phyloP scores from a whole-genome alignment of 208 protist genomes.

The Herpetomonas samuelpessoai region DNA sequence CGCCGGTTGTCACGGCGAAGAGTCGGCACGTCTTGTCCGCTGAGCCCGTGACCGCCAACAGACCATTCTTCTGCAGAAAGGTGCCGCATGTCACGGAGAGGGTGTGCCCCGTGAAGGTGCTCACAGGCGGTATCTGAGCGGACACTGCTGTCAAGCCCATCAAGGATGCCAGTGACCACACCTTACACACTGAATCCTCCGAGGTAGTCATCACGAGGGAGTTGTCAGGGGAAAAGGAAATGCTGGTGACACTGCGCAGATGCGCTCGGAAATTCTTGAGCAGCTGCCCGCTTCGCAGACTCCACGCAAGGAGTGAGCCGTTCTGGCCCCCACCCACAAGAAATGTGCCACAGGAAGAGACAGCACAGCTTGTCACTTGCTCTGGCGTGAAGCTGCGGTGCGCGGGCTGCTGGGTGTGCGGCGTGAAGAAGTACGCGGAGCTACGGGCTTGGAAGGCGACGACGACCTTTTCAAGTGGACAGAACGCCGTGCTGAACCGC shows the following conservation, averaged over 20 bases:
- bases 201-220: slow-evolving; percentile 71
- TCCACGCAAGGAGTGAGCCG: slow-evolving; percentile 77
- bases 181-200: slow-evolving; percentile 73
- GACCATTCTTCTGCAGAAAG: slow-evolving; percentile 43
- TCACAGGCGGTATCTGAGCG: slow-evolving; percentile 18
- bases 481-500: slow-evolving; percentile 42
- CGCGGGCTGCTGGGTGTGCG: slow-evolving; percentile 62
- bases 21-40: slow-evolving; percentile 70
- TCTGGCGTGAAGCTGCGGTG: slow-evolving; percentile 72
- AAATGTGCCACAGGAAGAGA: slow-evolving; percentile 59
- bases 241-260: slow-evolving; percentile 45
- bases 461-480: slow-evolving; percentile 28
- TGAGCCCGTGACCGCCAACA: slow-evolving; percentile 69
- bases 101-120: slow-evolving; percentile 69
- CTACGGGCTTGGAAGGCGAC: slow-evolving; percentile 46
- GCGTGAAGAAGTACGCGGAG: slow-evolving; percentile 59
- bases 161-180: slow-evolving; percentile 57
- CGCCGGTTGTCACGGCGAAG: slow-evolving; percentile 47
- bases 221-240: slow-evolving; percentile 48
- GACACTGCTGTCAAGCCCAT: slow-evolving; percentile 17
- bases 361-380: slow-evolving; percentile 41
- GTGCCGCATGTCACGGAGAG: slow-evolving; percentile 54
- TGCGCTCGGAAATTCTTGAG: slow-evolving; percentile 64
- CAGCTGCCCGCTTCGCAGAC: slow-evolving; percentile 56
- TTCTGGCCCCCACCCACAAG: slow-evolving; percentile 53